Evolutionary conservation across 805 yeast genomes (phyloP).

Genomic region (Cyberlindnera xishuangbannaensis): DNA sequence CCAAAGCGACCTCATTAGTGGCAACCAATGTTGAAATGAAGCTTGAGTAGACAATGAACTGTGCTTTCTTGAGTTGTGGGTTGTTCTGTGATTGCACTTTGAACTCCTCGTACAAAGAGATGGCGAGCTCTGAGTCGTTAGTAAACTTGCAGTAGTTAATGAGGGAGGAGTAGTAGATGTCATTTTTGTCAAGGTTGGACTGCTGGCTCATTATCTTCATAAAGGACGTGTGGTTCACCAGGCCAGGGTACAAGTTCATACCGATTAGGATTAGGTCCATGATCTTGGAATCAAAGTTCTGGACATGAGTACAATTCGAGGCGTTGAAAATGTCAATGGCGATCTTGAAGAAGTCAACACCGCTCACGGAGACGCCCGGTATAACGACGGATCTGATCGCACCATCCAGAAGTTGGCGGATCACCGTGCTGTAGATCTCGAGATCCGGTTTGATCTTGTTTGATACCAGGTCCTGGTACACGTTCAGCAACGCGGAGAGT

Average conservation of each 20-base stretch:
- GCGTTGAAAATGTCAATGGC: slow-evolving; percentile 43
- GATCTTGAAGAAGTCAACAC: slow-evolving; percentile 42
- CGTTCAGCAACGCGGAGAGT: slow-evolving; percentile 56
- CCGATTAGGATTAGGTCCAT: slow-evolving; percentile 42
- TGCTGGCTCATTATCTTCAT: slow-evolving; percentile 27
- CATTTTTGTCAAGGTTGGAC: slow-evolving; percentile 21
- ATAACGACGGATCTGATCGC: slow-evolving; percentile 35
- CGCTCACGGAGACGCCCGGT: slow-evolving; percentile 33
- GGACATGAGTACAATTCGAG: slow-evolving; percentile 33
- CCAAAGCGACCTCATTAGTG: slow-evolving; percentile 42
- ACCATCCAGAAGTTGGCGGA: slow-evolving; percentile 46
- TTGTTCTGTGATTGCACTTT: slow-evolving; percentile 17
- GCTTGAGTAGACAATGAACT: slow-evolving; percentile 44
- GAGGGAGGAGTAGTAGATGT: slow-evolving; percentile 34
- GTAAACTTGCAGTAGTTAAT: slow-evolving; percentile 34
- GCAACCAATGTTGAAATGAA: slow-evolving; percentile 48
- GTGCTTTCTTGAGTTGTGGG: slow-evolving; percentile 27
- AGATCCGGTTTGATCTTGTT: slow-evolving; percentile 49
- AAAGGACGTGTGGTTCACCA: slow-evolving; percentile 29
- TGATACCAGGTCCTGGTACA: slow-evolving; percentile 60
- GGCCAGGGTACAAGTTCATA: slow-evolving; percentile 35
- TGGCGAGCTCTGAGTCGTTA: slow-evolving; percentile 34
- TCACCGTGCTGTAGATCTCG: slow-evolving; percentile 47
- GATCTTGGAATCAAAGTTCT: slow-evolving; percentile 39
- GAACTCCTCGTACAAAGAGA: slow-evolving; percentile 34